Percentiles rank a stretch among this genome's conserved stretches.
Evolutionary conservation across 2,329 filamentous ascomycete genomes (phyloP).

Genomic region (Fusarium robinianum): DNA sequence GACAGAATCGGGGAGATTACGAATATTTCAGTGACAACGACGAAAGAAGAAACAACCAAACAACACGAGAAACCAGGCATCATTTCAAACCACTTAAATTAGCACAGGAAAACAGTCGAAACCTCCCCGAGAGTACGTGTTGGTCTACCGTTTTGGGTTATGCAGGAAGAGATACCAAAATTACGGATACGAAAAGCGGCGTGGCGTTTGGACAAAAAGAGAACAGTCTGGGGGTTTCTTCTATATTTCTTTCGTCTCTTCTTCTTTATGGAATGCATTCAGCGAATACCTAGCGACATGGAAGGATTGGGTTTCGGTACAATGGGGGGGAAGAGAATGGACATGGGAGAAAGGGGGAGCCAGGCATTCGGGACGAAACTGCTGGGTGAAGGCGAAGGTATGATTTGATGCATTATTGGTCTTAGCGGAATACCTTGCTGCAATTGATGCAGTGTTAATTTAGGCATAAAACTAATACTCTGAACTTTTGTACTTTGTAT

Average conservation of each 20-base stretch:
- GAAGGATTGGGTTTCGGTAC: too few relatives aligned
- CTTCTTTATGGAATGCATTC: constrained; percentile 26
- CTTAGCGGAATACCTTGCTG: too few relatives aligned
- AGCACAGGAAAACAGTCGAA: constrained; percentile 4
- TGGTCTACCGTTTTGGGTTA: constrained; percentile 29
- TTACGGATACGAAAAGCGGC: constrained; percentile 30
- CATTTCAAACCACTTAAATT: constrained; percentile 6
- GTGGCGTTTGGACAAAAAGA: constrained; percentile 27
- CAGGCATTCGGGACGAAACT: too few relatives aligned
- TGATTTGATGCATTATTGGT: too few relatives aligned
- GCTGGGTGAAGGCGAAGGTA: too few relatives aligned
- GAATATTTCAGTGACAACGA: constrained; percentile 3
- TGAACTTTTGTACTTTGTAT: too few relatives aligned
- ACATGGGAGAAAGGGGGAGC: too few relatives aligned
- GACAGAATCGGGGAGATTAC: background rate
- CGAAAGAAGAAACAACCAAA: constrained; percentile 9
- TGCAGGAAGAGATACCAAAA: constrained; percentile 33
- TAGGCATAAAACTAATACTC: too few relatives aligned
- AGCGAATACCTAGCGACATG: constrained; percentile 28
- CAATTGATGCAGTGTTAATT: too few relatives aligned
- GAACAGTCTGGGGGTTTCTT: background rate
- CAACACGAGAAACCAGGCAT: constrained; percentile 3
- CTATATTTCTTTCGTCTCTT: constrained; percentile 3
- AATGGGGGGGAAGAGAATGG: too few relatives aligned
- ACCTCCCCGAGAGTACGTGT: constrained; percentile 24